A percentile compares a stretch with the other conserved stretches of the same genome.
Conservation (phyloP, 2,329 filamentous ascomycete genomes). For the Rhynchosporium graminicola region DNA sequence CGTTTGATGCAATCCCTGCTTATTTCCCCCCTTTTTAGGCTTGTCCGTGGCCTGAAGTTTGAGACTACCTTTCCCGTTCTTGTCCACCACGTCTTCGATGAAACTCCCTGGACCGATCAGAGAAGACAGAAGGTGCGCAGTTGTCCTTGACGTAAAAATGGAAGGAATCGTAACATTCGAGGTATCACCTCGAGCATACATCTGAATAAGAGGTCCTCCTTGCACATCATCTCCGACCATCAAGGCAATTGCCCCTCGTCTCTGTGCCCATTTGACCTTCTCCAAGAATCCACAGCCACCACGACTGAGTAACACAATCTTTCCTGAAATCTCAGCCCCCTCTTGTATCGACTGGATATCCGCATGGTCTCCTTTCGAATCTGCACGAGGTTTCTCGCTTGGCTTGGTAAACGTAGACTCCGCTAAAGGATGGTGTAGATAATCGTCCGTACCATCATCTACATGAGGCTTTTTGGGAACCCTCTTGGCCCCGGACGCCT, state of each 20-base stretch:
- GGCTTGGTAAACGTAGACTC: constrained; percentile 43
- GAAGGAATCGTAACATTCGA: constrained; percentile 94
- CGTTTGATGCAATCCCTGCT: constrained; percentile 34
- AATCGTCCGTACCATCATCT: constrained; percentile 82
- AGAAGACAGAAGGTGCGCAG: constrained; percentile 87
- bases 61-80: constrained; percentile 58
- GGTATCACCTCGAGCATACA: constrained; percentile 97
- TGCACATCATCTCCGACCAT: constrained; percentile 94
- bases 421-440: constrained; percentile 62
- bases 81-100: constrained; percentile 59
- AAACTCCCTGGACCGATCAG: constrained; percentile 73
- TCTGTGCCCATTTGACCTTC: constrained; percentile 96
- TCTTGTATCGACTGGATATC: constrained; percentile 93
- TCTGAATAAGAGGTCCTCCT: constrained; percentile 87
- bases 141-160: constrained; percentile 92
- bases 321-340: constrained; percentile 87
- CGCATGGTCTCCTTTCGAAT: constrained; percentile 57
- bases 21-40: constrained; percentile 34
- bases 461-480: constrained; percentile 39
- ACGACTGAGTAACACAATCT: constrained; percentile 86
- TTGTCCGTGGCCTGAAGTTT: constrained; percentile 51
- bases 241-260: constrained; percentile 82
- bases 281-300: constrained; percentile 96
- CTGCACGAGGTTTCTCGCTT: constrained; percentile 29
- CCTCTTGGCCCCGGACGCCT: constrained; percentile 27